Base-by-base conservation (phyloP, 2,329 filamentous ascomycete species). In the Claviceps sorghi region DNA sequence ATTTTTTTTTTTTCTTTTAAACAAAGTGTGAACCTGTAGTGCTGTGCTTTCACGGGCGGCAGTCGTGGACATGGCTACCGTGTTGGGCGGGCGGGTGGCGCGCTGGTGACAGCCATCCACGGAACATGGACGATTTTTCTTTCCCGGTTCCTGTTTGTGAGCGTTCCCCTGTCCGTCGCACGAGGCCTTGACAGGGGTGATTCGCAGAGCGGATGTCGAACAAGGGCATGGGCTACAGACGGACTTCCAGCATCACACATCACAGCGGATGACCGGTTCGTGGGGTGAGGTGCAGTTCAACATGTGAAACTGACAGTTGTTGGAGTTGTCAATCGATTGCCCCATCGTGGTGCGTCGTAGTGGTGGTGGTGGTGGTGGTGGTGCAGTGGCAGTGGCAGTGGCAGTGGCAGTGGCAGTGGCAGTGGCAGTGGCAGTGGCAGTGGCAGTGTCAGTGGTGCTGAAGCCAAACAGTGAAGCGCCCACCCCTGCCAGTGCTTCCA, bases 291-390 rank as follows among this genome's bases (percentile, higher is more conserved):
- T 32, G 22, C 45, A 48, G 36, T 26, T 21, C 21, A n/a, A 6
- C 50, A 51, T 26, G 44, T 47, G 30, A 46, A 48, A 52, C 38
- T 48, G 36, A 43, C 38, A 48, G 34, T 17, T 32, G 19, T 42
- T 42, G 40, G 40, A 6, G 40, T 10, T 17, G 19, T 42, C 21
- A 10, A 15, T 49, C 9, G 21, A 40, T 30, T n/a, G 42, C 42
- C n/a, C 29, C 41, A 43, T 43, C 21, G 41, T 43, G 21, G 41
- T 43, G 21, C 22, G 21, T 15, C 13, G 7, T 43, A 21, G 11
- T 42, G 40, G 13, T 26, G 41, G n/a, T n/a, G n/a, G n/a, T n/a
- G n/a, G n/a, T n/a, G n/a, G n/a, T n/a, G n/a, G n/a, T n/a, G n/a
- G n/a, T n/a, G n/a, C n/a, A n/a, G n/a, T n/a, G n/a, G n/a, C n/a